Evolutionary conservation across 2,329 filamentous ascomycete species (phyloP), one percentile per base, ranked within the genome.

Genomic region (Lachnellula arida): DNA sequence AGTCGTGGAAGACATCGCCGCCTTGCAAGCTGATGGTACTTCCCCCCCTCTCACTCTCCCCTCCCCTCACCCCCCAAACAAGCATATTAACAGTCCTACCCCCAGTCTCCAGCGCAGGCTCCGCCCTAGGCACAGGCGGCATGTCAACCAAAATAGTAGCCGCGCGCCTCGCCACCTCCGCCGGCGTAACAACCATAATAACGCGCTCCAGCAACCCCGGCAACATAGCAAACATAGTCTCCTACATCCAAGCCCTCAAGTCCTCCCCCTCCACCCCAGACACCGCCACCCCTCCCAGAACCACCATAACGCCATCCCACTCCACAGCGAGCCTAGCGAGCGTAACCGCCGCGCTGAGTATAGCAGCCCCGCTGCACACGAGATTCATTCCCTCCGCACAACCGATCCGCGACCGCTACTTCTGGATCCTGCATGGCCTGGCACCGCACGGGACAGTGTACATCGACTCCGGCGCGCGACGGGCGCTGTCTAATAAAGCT

Each of bases 91-190:
- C 23, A 49, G 28, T 7, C 37, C 5, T 12, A 17, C 25, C 25
- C 25, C 15, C 54, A 87, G 91, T 96, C 6, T 97, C 92, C 2
- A 90, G 88, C 32, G 89, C 91, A 22, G 94, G 94, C 4, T 97
- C 91, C 2, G 80, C 88, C 4, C 76, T 99, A 15, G 94, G 94
- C 22, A 99, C 94, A 2, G 94, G 94, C 19, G 94, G 94, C 46
- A 99, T 99, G 94, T 87, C 88, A 61, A 99, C 94, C 56, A 99
- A 99, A 76, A 96, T 99, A 65, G 86, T 95, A 25, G 94, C 94
- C 52, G 94, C 94, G 25, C 85, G 89, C 53, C 81, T 99, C 40
- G 94, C 93, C 35, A 97, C 92, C 6, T 94, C 92, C 37, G 94
- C 91, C 12, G 94, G 94, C 46, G 93, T 97, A 37, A 97, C 91